Conservation (phyloP, 148 eudicot species). For the Polygonum maritimum region DNA sequence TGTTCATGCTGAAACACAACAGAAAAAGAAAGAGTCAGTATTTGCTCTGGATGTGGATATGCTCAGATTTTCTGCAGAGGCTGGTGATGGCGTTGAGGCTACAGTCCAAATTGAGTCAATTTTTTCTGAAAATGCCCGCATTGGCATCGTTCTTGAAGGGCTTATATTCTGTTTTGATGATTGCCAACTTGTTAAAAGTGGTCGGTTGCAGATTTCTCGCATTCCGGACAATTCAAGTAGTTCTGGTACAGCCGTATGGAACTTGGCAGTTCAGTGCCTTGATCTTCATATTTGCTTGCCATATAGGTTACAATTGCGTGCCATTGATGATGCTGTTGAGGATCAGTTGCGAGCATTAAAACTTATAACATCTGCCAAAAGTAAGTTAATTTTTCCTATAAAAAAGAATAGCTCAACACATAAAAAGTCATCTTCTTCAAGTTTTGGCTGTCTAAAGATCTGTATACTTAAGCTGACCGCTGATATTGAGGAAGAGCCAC, state of each 20-base stretch:
- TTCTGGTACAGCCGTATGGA: constrained; percentile 69
- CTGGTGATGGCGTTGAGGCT: constrained; percentile 93
- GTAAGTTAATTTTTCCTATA: constrained; percentile 44
- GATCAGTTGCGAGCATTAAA: constrained; percentile 92
- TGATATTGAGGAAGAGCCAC: constrained; percentile 95
- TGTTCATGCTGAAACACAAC: constrained; percentile 38
- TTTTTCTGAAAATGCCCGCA: constrained; percentile 96
- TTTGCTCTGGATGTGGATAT: constrained; percentile 89
- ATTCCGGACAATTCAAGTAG: constrained; percentile 56
- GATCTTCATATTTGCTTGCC: constrained; percentile 92
- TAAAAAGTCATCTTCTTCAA: constrained; percentile 47
- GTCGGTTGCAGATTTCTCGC: constrained; percentile 96
- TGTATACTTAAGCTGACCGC: constrained; percentile 69
- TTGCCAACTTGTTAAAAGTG: constrained; percentile 71
- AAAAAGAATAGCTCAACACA: constrained; percentile 62
- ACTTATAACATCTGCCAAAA: constrained; percentile 75
- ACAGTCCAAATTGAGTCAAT: constrained; percentile 80
- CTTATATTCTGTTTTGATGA: constrained; percentile 60
- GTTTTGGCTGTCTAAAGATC: constrained; percentile 64
- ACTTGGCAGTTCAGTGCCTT: constrained; percentile 85
- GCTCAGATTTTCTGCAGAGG: constrained; percentile 81
- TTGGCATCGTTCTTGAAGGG: constrained; percentile 95
- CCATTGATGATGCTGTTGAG: constrained; percentile 92
- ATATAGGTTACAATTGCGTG: constrained; percentile 84
- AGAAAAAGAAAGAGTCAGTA: constrained; percentile 69